A percentile compares a stretch with the other conserved stretches of the same genome.
phyloP scores from a whole-genome alignment of 129 eudicot species.

The Tagetes erecta region DNA sequence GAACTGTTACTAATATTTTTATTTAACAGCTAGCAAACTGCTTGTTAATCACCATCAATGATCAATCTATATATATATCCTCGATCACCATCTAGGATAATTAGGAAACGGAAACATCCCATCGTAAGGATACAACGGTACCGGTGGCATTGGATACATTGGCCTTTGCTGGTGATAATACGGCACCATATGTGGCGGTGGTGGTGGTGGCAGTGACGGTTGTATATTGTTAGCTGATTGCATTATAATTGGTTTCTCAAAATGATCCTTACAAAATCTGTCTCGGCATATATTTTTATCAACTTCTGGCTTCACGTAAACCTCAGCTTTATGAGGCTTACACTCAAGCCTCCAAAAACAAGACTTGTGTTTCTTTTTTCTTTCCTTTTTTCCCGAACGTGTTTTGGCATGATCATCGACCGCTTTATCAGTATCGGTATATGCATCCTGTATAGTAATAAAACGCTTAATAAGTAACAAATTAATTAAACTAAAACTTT shows the following conservation, averaged over 20 bases:
- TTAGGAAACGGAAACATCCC: background rate
- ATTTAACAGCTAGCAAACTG: background rate
- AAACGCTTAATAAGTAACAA: background rate
- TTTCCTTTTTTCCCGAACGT: background rate
- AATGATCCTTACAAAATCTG: conserved; percentile 21
- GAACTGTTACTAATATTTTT: background rate
- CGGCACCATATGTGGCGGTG: background rate
- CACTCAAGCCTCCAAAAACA: background rate
- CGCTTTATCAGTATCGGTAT: background rate
- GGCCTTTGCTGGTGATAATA: conserved; percentile 19
- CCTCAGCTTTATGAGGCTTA: conserved; percentile 10
- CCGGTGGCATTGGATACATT: background rate
- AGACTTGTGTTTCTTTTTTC: conserved; percentile 18
- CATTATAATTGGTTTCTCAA: background rate
- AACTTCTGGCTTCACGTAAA: conserved; percentile 14
- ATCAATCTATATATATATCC: background rate
- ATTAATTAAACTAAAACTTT: background rate
- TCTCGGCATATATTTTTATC: conserved; percentile 21
- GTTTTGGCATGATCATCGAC: background rate
- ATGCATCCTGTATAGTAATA: background rate
- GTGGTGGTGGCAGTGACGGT: background rate
- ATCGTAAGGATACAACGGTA: background rate
- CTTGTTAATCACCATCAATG: background rate
- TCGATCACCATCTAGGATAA: background rate
- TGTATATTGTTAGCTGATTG: background rate